A percentile compares a stretch with the other conserved stretches of the same genome.
Evolutionary conservation across 768 basidiomycete genomes (phyloP).

Genomic region (Pleurotus ostreatus): DNA sequence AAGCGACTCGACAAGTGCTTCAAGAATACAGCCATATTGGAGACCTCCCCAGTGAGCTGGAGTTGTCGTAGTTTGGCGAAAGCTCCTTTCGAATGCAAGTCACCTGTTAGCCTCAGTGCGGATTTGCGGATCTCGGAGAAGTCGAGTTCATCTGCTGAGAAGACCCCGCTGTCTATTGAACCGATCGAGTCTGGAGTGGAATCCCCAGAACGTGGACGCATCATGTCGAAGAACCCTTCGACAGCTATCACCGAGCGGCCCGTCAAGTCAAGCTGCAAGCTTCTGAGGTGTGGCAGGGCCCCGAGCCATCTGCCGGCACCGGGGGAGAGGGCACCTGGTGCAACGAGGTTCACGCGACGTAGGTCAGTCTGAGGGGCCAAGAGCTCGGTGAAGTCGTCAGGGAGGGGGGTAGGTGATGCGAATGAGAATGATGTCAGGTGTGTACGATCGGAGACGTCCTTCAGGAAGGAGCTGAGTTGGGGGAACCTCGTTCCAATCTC

Average conservation of each 20-base stretch:
- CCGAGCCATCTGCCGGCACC: constrained; percentile 73
- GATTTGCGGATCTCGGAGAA: constrained; percentile 75
- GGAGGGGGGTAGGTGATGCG: constrained; percentile 63
- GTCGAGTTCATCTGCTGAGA: constrained; percentile 74
- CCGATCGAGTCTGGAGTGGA: constrained; percentile 65
- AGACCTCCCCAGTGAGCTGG: constrained; percentile 65
- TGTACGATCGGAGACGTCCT: constrained; percentile 58
- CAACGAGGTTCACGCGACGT: constrained; percentile 62
- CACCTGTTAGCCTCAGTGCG: constrained; percentile 58
- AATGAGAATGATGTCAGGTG: constrained; percentile 67
- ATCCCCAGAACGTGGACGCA: constrained; percentile 60
- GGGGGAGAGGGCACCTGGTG: constrained; percentile 71
- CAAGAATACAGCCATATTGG: constrained; percentile 69
- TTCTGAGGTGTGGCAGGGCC: constrained; percentile 55
- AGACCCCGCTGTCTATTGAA: constrained; percentile 73
- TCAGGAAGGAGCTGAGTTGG: constrained; percentile 59
- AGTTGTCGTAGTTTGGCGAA: constrained; percentile 58
- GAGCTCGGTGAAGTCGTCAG: constrained; percentile 67
- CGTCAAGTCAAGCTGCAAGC: constrained; percentile 67
- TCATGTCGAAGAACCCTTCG: constrained; percentile 78
- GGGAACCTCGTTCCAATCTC: constrained; percentile 59
- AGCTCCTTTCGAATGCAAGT: constrained; percentile 49
- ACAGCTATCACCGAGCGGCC: constrained; percentile 64
- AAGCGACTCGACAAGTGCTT: constrained; percentile 64
- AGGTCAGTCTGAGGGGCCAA: constrained; percentile 54